phyloP scores from a whole-genome alignment of 306 rosid genomes.

The Trifolium dubium region DNA sequence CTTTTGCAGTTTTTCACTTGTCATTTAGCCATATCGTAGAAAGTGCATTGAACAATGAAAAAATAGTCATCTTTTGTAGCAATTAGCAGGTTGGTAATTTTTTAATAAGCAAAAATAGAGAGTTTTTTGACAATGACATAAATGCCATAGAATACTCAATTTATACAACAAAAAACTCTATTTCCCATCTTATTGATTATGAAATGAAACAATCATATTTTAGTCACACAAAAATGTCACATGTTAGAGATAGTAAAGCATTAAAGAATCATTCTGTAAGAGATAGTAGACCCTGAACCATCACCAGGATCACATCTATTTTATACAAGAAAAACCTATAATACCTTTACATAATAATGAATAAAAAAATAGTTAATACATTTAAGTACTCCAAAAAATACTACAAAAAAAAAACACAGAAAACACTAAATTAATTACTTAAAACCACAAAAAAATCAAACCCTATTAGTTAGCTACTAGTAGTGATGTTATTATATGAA shows the following conservation, averaged over 20 bases:
- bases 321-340: conserved; percentile 44
- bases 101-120: too few relatives aligned
- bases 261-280: background rate
- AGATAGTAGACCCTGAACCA: background rate
- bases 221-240: background rate
- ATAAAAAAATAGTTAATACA: conserved; percentile 66
- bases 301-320: background rate
- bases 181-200: background rate
- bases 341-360: conserved; percentile 61
- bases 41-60: too few relatives aligned
- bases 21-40: too few relatives aligned
- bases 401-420: conserved; percentile 15
- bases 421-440: conserved; percentile 5
- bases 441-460: conserved; percentile 5
- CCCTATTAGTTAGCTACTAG: conserved; percentile 44
- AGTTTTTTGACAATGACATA: too few relatives aligned
- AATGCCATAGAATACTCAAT: too few relatives aligned
- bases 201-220: background rate
- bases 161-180: background rate
- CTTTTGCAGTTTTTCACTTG: too few relatives aligned
- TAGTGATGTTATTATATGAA: conserved; percentile 46
- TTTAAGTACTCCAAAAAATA: conserved; percentile 3
- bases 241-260: background rate
- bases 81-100: too few relatives aligned
- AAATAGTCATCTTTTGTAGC: too few relatives aligned